phyloP scores from a whole-genome alignment of 176 grass and related monocot species.

The Bonia amplexicaulis region DNA sequence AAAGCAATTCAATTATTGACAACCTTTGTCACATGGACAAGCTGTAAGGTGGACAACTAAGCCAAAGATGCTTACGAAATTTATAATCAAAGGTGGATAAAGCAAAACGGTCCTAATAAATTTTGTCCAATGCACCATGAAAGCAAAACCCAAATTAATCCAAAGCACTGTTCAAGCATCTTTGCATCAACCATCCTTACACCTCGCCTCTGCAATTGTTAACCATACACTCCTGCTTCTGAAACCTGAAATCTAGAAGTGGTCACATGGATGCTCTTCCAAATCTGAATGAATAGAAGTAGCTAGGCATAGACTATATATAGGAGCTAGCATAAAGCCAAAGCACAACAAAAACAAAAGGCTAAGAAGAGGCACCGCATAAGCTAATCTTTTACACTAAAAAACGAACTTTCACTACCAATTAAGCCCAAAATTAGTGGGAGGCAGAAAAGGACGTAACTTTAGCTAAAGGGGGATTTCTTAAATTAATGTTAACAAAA shows the following conservation, averaged over 20 bases:
- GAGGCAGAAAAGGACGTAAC: neutral
- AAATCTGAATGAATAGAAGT: neutral
- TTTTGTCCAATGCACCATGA: neutral
- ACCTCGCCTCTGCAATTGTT: neutral
- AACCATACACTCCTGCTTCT: neutral
- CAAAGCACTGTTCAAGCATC: neutral
- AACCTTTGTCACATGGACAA: neutral
- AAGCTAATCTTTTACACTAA: neutral
- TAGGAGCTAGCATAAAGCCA: neutral
- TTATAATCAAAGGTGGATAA: neutral
- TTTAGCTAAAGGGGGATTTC: neutral
- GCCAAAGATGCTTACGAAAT: neutral
- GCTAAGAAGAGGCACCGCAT: neutral
- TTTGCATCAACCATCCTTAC: neutral
- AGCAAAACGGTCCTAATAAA: neutral
- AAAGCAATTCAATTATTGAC: neutral
- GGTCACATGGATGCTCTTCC: neutral
- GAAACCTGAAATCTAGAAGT: neutral
- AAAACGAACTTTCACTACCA: neutral
- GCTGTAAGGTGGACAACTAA: neutral
- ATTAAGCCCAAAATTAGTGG: neutral
- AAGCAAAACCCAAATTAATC: neutral
- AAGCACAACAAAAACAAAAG: neutral
- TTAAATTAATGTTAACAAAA: neutral
- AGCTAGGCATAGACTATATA: neutral